Percentiles rank a stretch among this genome's conserved stretches.
Evolutionary conservation across 768 basidiomycete species (phyloP).

Genomic region (Panaeolus papilionaceus): DNA sequence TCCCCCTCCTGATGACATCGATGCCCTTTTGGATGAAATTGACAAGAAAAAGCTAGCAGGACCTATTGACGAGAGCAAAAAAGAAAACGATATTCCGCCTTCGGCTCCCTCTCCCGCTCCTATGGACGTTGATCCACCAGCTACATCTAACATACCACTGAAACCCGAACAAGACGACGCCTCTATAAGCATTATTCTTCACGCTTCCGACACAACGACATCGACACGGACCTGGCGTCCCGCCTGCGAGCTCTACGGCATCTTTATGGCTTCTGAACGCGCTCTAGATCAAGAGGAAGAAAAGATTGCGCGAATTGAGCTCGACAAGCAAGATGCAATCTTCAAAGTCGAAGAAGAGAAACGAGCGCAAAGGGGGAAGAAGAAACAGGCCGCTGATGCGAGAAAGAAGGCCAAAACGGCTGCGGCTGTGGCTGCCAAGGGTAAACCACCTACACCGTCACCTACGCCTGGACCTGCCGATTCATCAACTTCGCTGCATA

Average conservation of each 20-base stretch:
- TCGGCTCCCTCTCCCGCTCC: neutral
- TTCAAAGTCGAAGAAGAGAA: slow-evolving; percentile 55
- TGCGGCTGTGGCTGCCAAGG: slow-evolving; percentile 28
- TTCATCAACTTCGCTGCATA: neutral
- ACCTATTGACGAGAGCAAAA: slow-evolving; percentile 4
- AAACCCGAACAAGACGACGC: slow-evolving; percentile 18
- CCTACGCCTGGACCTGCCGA: neutral
- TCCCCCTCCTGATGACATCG: slow-evolving; percentile 81
- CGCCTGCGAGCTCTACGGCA: slow-evolving; percentile 81
- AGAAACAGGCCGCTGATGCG: slow-evolving; percentile 58
- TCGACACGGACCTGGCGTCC: slow-evolving; percentile 73
- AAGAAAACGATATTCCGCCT: slow-evolving; percentile 1
- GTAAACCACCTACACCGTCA: neutral
- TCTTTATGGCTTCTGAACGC: slow-evolving; percentile 87
- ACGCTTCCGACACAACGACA: slow-evolving; percentile 17
- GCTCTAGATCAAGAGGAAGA: slow-evolving; percentile 80
- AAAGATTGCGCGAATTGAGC: slow-evolving; percentile 60
- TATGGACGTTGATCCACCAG: slow-evolving; percentile 27
- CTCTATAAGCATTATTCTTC: slow-evolving; percentile 17
- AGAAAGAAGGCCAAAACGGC: slow-evolving; percentile 51
- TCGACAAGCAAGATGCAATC: slow-evolving; percentile 41
- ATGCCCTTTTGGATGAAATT: slow-evolving; percentile 56
- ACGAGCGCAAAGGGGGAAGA: slow-evolving; percentile 52
- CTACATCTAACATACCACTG: slow-evolving; percentile 23
- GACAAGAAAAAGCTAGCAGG: slow-evolving; percentile 18